Evolutionary conservation across 2,329 filamentous ascomycete genomes (phyloP).

Genomic region (Malbranchea cinnamomea): DNA sequence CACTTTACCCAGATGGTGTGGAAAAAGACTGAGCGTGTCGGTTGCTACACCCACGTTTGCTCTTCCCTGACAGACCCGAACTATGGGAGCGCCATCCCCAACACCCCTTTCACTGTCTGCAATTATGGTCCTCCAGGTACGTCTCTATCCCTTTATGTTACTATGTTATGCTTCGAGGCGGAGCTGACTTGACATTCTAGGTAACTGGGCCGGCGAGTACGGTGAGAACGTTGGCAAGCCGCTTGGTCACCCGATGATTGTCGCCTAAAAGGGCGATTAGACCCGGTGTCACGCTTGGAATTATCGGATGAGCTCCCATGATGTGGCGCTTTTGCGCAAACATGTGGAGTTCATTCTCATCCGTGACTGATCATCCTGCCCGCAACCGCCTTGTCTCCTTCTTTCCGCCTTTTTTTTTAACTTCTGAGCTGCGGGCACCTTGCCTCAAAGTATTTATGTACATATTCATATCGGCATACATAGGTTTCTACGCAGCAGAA

Average conservation of each 20-base stretch:
- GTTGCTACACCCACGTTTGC: conserved; percentile 43
- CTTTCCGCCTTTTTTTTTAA: no score
- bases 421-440: no score
- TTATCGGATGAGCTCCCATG: conserved; percentile 3
- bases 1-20: conserved; percentile 67
- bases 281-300: neutral
- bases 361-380: no score
- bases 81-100: conserved; percentile 18
- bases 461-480: no score
- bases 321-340: no score
- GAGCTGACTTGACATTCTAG: conserved; percentile 18
- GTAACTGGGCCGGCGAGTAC: conserved; percentile 42
- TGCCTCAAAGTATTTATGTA: no score
- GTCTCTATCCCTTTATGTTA: conserved; percentile 16
- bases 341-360: no score
- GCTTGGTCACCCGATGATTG: conserved; percentile 22
- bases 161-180: conserved; percentile 13
- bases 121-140: conserved; percentile 67
- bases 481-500: no score
- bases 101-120: conserved; percentile 68
- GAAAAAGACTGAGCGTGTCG: conserved; percentile 46
- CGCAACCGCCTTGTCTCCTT: no score
- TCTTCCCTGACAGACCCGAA: conserved; percentile 24
- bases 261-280: conserved; percentile 13
- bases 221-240: conserved; percentile 36